phyloP scores from a whole-genome alignment of 1,284 basidiomycete species.

The Coniferiporia sulphurascens region DNA sequence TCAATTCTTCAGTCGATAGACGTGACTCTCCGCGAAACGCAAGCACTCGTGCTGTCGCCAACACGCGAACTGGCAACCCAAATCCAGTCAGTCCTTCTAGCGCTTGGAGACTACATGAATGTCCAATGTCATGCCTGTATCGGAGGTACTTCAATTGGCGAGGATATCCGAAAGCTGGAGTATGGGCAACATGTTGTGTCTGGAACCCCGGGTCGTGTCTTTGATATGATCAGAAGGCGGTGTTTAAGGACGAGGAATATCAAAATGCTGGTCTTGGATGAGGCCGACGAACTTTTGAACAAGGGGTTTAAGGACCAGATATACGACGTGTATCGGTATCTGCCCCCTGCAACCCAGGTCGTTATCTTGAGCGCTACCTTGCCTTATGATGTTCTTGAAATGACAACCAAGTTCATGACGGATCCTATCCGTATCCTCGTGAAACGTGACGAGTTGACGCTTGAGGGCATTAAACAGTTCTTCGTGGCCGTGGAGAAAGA shows the following conservation, averaged over 20 bases:
- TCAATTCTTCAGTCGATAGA: conserved; percentile 96
- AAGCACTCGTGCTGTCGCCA: conserved; percentile 92
- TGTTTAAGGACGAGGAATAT: conserved; percentile 95
- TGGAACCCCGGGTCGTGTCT: conserved; percentile 97
- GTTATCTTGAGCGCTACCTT: conserved; percentile 94
- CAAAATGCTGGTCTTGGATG: conserved; percentile 99
- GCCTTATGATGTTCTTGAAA: conserved; percentile 97
- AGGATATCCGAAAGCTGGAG: conserved; percentile 98
- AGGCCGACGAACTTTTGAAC: conserved; percentile 96
- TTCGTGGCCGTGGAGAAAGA: conserved; percentile 99
- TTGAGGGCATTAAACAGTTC: conserved; percentile 99
- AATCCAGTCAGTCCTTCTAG: conserved; percentile 97
- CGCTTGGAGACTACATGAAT: conserved; percentile 98
- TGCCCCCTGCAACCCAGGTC: conserved; percentile 97
- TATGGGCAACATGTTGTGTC: conserved; percentile 98
- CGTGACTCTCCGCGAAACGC: conserved; percentile 90
- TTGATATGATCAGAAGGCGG: conserved; percentile 98
- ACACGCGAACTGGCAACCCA: conserved; percentile 96
- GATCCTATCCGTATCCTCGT: conserved; percentile 98
- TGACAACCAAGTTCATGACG: conserved; percentile 99
- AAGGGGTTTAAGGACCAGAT: conserved; percentile 99
- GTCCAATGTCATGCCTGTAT: conserved; percentile 99
- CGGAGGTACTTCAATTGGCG: conserved; percentile 95
- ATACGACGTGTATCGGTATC: conserved; percentile 98
- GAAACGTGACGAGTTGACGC: conserved; percentile 98